Evolutionary conservation across 2,329 filamentous ascomycete genomes (phyloP).

Genomic region (Fusarium sarcochroum): DNA sequence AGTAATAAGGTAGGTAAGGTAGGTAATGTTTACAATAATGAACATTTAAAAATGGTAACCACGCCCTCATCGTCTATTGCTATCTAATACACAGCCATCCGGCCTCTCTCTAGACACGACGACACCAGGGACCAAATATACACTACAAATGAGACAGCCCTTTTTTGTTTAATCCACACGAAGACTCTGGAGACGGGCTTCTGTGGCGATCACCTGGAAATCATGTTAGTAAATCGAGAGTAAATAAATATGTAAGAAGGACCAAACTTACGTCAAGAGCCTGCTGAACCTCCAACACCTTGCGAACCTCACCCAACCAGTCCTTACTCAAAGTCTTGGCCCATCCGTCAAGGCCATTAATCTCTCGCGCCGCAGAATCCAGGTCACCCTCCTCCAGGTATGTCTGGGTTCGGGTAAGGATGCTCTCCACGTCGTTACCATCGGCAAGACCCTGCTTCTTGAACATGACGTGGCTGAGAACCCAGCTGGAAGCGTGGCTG

Average conservation of each 20-base stretch:
- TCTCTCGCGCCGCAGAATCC: constrained; percentile 91
- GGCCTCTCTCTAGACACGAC: constrained; percentile 49
- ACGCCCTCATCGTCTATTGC: constrained; percentile 53
- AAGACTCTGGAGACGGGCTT: constrained; percentile 90
- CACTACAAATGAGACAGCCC: constrained; percentile 53
- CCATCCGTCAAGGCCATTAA: constrained; percentile 95
- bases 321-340: constrained; percentile 94
- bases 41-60: constrained; percentile 33
- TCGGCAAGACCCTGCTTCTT: constrained; percentile 89
- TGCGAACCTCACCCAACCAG: constrained; percentile 91
- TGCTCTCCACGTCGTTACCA: constrained; percentile 92
- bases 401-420: constrained; percentile 89
- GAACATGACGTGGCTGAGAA: constrained; percentile 95
- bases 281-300: constrained; percentile 95
- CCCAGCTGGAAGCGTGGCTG: constrained; percentile 89
- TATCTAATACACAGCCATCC: constrained; percentile 55
- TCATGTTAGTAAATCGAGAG: constrained; percentile 33
- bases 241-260: constrained; percentile 1
- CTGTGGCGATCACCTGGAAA: constrained; percentile 84
- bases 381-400: constrained; percentile 93
- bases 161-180: constrained; percentile 76
- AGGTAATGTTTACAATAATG: neutral
- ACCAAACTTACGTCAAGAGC: constrained; percentile 85
- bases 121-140: constrained; percentile 52
- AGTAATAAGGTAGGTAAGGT: neutral